Percentiles rank a stretch among this genome's conserved stretches.
Conservation (phyloP, 169 alveolate genomes). For the Plasmodium inui region DNA sequence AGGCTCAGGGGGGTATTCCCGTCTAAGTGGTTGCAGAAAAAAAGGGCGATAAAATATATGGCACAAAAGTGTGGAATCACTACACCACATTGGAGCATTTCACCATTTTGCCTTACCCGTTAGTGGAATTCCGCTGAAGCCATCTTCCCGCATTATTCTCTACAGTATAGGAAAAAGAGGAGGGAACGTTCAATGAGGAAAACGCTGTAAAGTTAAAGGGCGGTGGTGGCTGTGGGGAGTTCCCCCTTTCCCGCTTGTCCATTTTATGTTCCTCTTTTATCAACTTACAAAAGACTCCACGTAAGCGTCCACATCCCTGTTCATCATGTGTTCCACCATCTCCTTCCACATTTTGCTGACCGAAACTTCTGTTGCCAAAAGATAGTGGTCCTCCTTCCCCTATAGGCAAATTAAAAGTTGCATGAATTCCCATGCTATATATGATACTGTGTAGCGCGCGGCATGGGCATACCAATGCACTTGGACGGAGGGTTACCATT, state of each 20-base stretch:
- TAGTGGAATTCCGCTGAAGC: not conserved
- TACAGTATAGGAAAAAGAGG: not conserved
- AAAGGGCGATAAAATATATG: not conserved
- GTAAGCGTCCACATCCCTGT: constrained; percentile 20
- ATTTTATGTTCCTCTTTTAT: not conserved
- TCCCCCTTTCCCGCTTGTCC: not conserved
- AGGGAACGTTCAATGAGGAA: not conserved
- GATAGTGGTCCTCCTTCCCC: constrained; percentile 29
- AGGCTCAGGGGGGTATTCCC: constrained; percentile 7
- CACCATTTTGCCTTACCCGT: not conserved
- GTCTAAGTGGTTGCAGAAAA: constrained; percentile 1
- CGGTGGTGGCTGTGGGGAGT: not conserved
- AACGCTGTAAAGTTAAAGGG: not conserved
- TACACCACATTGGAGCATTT: not conserved
- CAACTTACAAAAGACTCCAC: constrained; percentile 45
- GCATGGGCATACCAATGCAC: not conserved
- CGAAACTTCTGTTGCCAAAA: constrained; percentile 40
- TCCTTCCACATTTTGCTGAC: constrained; percentile 45
- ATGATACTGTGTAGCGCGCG: not conserved
- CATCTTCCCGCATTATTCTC: not conserved
- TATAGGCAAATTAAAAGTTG: not conserved
- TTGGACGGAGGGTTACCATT: constrained; percentile 2
- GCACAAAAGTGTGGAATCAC: not conserved
- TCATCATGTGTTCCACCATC: not conserved
- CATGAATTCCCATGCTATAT: not conserved